Evolutionary conservation across 371 early-diverging fungal genomes (phyloP), one percentile per base, ranked within the genome.

Genomic region (Syncephalastrum monosporum): DNA sequence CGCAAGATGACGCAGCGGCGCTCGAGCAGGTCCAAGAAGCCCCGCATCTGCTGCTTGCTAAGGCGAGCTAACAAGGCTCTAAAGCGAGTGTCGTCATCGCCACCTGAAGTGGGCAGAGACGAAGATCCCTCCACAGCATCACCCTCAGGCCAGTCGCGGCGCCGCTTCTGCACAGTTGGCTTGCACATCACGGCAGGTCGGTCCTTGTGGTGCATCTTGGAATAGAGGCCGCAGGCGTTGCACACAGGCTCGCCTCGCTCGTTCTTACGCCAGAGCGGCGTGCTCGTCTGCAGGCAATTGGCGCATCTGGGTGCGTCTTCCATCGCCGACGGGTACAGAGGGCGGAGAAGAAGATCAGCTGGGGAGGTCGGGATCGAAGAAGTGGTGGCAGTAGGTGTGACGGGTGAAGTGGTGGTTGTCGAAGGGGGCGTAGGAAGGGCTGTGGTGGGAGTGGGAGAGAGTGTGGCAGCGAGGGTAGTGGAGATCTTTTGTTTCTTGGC

Each of bases 181-280:
- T 81, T 78, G 59, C 81, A 79, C 82, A 86, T 80, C 29, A 74
- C 69, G 1, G 74, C 64, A 2, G 82, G 88, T 6, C 90, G 82
- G 52, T 81, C 79, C 24, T 72, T 61, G 50, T 79, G 78, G 62
- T 93, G 93, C 7, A 90, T 74, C 47, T 87, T 89, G 24, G 85
- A 82, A 64, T 91, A 91, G 10, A 92, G 74, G 15, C 91, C 91
- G 58, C 95, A 94, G 2, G 93, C 88, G 63, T 94, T 93, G 72
- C 97, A 95, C 15, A 94, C 81, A 14, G 85, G 77, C 61, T 89
- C 83, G 16, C 91, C 91, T 43, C 84, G 79, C 17, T 84, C 83
- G 59, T 88, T 86, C 59, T 91, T 85, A 8, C 91, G 81, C 95
- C 93, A 94, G 33, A 91, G 83, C 4, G 95, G 95, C 1, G 93